Conservation (phyloP, 176 grass and related monocot genomes). For the Dendrocalamus sinicus region DNA sequence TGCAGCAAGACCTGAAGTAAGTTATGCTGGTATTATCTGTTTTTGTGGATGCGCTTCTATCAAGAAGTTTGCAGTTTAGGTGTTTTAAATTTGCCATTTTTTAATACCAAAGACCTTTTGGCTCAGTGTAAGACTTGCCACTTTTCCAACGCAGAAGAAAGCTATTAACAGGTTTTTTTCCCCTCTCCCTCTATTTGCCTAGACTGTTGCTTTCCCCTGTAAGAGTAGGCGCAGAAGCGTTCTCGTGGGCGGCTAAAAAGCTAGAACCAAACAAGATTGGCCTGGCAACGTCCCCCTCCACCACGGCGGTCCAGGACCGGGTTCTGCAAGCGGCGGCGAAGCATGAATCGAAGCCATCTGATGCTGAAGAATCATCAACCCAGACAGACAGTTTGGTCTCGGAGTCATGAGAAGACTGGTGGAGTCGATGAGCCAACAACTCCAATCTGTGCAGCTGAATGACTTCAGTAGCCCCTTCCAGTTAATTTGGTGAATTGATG, state of each 20-base stretch:
- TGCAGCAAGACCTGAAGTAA: slow-evolving; percentile 83
- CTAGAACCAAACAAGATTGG: slow-evolving; percentile 88
- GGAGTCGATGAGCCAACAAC: not conserved
- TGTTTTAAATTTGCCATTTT: not conserved
- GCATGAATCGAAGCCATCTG: slow-evolving; percentile 85
- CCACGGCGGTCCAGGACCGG: slow-evolving; percentile 84
- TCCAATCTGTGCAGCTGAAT: not conserved
- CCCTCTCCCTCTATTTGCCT: not conserved
- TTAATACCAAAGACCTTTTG: no score
- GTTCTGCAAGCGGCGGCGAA: slow-evolving; percentile 90
- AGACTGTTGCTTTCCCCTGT: slow-evolving; percentile 77
- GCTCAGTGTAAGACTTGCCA: no score
- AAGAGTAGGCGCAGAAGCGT: slow-evolving; percentile 63
- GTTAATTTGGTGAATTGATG: slow-evolving; percentile 5
- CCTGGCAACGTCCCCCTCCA: slow-evolving; percentile 81
- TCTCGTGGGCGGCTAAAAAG: slow-evolving; percentile 65
- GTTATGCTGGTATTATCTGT: not conserved
- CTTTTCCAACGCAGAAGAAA: not conserved
- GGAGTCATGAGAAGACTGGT: slow-evolving; percentile 54
- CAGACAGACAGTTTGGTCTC: slow-evolving; percentile 61
- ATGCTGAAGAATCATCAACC: slow-evolving; percentile 49
- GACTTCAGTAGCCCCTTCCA: not conserved
- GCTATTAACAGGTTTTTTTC: slow-evolving; percentile 1
- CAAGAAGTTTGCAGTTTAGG: not conserved
- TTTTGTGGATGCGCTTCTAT: not conserved